Evolutionary conservation across 2,329 filamentous ascomycete genomes (phyloP), one percentile per base, ranked within the genome.

Genomic region (Fusarium poae): DNA sequence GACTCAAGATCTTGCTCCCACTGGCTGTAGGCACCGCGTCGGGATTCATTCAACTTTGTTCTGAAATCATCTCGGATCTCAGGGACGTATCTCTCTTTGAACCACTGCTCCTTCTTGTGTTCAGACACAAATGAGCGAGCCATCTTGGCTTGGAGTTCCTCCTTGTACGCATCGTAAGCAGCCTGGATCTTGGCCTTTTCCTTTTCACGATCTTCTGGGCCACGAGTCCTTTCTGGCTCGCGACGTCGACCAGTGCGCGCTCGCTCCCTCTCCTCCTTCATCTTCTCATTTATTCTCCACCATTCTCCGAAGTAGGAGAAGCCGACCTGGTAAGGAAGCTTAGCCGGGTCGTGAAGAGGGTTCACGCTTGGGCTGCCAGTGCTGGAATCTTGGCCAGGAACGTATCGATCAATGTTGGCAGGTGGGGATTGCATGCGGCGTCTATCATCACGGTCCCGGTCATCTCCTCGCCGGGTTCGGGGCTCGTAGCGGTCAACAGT

Each of bases 21-120:
- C 73, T 96, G 92, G 46, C 86, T 88, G 79, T 96, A 97, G 53
- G 89, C 88, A 16, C 88, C 89, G 40, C 90, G 89, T 46, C 97
- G 91, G 76, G 92, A 94, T 46, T 94, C 91, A 78, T 91, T 91
- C 54, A 98, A 83, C 74, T 93, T 91, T 62, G 84, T 83, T 57
- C 91, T 90, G 74, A 97, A 88, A 3, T 87, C 85, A 70, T 94
- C 90, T 53, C 92, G 86, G 56, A 95, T 89, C 71, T 96, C 93
- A 1, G 93, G 88, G 30, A 97, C 90, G 74, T 99, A 99, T 77
- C 93, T 90, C 80, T 99, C 96, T 73, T 91, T 93, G 82, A 99
- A 99, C 96, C 96, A 99, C 77, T 99, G 95, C 78, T 99, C 96
- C 43, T 90, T 89, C 78, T 97, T 97, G 80, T 99, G 96, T 73